phyloP scores from a whole-genome alignment of 495 filamentous ascomycete genomes.

The Penicillium daleae region DNA sequence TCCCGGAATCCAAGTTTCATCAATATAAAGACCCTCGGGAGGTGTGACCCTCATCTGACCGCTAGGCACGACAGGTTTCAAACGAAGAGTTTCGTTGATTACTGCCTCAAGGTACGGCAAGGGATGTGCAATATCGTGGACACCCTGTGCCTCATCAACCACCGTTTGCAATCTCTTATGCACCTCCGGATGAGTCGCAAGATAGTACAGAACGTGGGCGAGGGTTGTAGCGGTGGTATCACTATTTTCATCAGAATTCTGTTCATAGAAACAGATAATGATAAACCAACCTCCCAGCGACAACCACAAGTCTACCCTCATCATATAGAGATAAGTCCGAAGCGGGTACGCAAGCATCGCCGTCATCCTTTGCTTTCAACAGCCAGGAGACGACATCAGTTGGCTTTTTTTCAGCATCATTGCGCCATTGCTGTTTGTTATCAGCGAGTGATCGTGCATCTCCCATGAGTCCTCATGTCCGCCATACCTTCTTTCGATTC shows the following conservation, averaged over 20 bases:
- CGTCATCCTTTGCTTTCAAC: slow-evolving; percentile 28
- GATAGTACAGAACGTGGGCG: slow-evolving; percentile 42
- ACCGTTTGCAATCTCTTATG: slow-evolving; percentile 30
- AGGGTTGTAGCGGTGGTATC: slow-evolving; percentile 41
- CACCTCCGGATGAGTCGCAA: slow-evolving; percentile 33
- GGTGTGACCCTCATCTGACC: slow-evolving; percentile 40
- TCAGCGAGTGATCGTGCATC: neutral
- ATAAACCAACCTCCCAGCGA: slow-evolving; percentile 34
- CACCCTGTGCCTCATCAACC: slow-evolving; percentile 13
- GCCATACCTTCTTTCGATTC: slow-evolving; percentile 15
- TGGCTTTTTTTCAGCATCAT: slow-evolving; percentile 20
- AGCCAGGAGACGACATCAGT: slow-evolving; percentile 37
- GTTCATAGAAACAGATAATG: neutral
- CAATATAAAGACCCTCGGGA: slow-evolving; percentile 29
- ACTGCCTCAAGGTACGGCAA: slow-evolving; percentile 49
- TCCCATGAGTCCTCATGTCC: neutral
- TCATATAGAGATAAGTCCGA: slow-evolving; percentile 26
- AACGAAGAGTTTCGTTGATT: slow-evolving; percentile 58
- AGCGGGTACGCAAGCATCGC: slow-evolving; percentile 19
- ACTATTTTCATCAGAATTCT: slow-evolving; percentile 13
- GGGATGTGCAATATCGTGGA: neutral
- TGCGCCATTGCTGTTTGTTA: slow-evolving; percentile 15
- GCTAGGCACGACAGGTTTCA: slow-evolving; percentile 52
- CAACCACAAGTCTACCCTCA: slow-evolving; percentile 27
- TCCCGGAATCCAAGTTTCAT: slow-evolving; percentile 34